A percentile compares a stretch with the other conserved stretches of the same genome.
These are phyloP conservation scores for Spergularia marina DNA, from an alignment of 148 eudicot genomes.

Conservation along the genomic window DNA sequence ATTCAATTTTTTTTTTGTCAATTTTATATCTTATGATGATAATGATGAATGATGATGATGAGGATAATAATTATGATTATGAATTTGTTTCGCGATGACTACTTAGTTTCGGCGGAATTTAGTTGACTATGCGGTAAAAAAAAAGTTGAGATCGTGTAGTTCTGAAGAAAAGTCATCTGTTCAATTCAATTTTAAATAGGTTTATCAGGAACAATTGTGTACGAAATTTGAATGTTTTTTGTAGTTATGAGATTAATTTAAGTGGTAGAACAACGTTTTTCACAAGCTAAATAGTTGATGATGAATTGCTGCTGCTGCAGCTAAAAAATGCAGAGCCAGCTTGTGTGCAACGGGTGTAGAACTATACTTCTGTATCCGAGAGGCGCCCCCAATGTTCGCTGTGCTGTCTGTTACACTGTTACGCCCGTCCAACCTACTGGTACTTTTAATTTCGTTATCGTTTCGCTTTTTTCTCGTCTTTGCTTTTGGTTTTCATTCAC, in stretches of 20 bases:
- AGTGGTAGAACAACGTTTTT: background rate
- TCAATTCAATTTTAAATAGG: too few relatives aligned
- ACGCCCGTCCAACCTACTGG: conserved; percentile 68
- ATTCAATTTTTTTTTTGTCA: too few relatives aligned
- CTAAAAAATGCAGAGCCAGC: conserved; percentile 74
- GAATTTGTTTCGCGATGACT: too few relatives aligned
- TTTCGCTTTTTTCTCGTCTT: background rate
- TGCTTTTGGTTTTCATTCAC: background rate
- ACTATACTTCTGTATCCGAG: conserved; percentile 74
- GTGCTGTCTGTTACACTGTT: conserved; percentile 72
- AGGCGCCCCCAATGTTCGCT: conserved; percentile 85
- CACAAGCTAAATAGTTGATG: background rate
- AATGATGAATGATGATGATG: too few relatives aligned
- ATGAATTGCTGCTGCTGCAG: conserved; percentile 19
- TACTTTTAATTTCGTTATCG: conserved; percentile 18
- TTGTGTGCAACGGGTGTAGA: conserved; percentile 89
- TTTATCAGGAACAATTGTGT: too few relatives aligned
- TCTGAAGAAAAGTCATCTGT: too few relatives aligned
- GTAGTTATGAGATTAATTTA: background rate
- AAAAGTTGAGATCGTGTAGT: too few relatives aligned
- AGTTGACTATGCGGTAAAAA: too few relatives aligned
- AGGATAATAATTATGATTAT: too few relatives aligned
- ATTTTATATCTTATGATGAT: too few relatives aligned
- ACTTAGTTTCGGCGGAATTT: too few relatives aligned
- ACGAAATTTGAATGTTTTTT: background rate